These are phyloP conservation scores for Boletus barrowsii DNA, from an alignment of 768 basidiomycete genomes.

Conservation along the genomic window DNA sequence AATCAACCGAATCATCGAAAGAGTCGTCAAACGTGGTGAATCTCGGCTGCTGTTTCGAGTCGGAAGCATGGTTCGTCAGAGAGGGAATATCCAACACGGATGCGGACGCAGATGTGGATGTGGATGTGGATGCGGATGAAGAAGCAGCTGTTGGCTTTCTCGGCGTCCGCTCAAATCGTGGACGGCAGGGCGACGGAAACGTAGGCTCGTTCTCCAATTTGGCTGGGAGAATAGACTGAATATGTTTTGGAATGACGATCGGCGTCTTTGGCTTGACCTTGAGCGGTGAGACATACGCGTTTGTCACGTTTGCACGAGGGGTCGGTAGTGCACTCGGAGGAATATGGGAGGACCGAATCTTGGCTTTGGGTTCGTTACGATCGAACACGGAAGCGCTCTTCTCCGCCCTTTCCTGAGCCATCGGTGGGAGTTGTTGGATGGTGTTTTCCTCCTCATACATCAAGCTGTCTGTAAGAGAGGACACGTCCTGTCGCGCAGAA, in stretches of 20 bases:
- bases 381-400: slow-evolving; percentile 42
- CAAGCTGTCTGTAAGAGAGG: slow-evolving; percentile 24
- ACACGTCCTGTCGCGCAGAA: slow-evolving; percentile 16
- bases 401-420: slow-evolving; percentile 47
- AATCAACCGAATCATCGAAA: slow-evolving; percentile 39
- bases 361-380: slow-evolving; percentile 51
- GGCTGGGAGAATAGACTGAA: slow-evolving; percentile 61
- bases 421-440: slow-evolving; percentile 21
- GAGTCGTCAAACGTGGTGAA: slow-evolving; percentile 31
- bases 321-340: slow-evolving; percentile 28
- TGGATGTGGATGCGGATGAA: slow-evolving; percentile 30
- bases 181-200: slow-evolving; percentile 39
- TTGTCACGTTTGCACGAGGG: slow-evolving; percentile 35
- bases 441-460: slow-evolving; percentile 31
- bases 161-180: slow-evolving; percentile 28
- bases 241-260: slow-evolving; percentile 42
- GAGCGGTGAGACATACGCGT: slow-evolving; percentile 43
- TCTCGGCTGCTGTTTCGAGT: slow-evolving; percentile 44
- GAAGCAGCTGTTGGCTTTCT: slow-evolving; percentile 18
- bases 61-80: slow-evolving; percentile 33
- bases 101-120: slow-evolving; percentile 20
- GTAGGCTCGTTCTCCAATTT: slow-evolving; percentile 66
- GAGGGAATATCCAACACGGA: slow-evolving; percentile 49
- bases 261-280: slow-evolving; percentile 62
- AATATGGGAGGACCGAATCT: slow-evolving; percentile 38